These are phyloP conservation scores for Leccinum variicolor DNA, from an alignment of 768 basidiomycete genomes.

Conservation along the genomic window DNA sequence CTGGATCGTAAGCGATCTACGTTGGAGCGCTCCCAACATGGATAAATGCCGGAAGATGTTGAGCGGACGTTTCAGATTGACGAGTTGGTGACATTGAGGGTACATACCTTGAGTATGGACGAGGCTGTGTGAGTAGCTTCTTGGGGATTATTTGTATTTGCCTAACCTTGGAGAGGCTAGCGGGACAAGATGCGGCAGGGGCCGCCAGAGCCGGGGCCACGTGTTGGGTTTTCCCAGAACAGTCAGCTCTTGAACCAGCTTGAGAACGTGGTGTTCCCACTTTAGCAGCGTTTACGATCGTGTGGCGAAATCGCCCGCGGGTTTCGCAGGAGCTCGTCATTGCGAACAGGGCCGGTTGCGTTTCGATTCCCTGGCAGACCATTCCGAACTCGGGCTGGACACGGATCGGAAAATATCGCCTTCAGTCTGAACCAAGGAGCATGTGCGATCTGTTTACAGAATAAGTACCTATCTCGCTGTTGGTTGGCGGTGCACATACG, in stretches of 20 bases:
- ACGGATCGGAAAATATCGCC: neutral
- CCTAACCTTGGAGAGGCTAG: constrained; percentile 11
- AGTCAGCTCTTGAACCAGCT: constrained; percentile 9
- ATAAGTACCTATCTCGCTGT: constrained; percentile 7
- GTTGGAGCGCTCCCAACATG: neutral
- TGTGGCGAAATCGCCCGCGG: constrained; percentile 19
- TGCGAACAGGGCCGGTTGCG: constrained; percentile 9
- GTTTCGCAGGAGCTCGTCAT: constrained; percentile 20
- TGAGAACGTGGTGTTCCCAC: constrained; percentile 14
- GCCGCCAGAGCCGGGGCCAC: constrained; percentile 11
- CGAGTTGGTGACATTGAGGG: neutral
- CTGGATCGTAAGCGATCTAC: neutral
- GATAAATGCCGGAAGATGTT: neutral
- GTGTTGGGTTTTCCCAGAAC: constrained; percentile 15
- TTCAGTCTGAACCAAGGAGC: neutral
- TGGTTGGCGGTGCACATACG: neutral
- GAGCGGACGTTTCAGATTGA: neutral
- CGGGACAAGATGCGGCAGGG: neutral
- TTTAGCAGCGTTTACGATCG: constrained; percentile 13
- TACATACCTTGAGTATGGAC: neutral
- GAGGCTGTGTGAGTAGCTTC: constrained; percentile 16
- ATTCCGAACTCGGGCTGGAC: neutral
- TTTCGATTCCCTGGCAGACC: neutral
- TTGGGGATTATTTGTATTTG: constrained; percentile 18
- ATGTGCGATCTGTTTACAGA: constrained; percentile 5